Percentiles rank a stretch among this genome's conserved stretches.
phyloP scores from a whole-genome alignment of 2,329 filamentous ascomycete genomes.

The Monilinia aucupariae region DNA sequence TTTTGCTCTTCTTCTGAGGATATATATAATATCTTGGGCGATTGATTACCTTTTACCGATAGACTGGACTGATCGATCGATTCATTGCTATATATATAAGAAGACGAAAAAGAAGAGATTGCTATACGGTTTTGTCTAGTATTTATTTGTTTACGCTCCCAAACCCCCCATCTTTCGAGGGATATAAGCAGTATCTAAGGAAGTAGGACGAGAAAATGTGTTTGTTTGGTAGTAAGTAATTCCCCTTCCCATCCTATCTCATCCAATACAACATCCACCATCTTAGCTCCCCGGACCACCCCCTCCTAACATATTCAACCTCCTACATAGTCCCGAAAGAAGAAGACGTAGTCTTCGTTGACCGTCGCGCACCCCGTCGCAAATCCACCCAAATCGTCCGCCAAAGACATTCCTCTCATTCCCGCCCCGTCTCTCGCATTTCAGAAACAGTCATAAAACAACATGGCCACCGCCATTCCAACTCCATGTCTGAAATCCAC shows the following conservation, averaged over 20 bases:
- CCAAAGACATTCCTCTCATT: neutral
- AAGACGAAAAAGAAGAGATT: neutral
- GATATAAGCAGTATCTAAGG: neutral
- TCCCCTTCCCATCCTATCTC: neutral
- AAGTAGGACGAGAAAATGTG: neutral
- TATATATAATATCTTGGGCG: neutral
- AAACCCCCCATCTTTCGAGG: neutral
- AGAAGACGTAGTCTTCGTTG: conserved; percentile 15
- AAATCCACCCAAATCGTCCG: conserved; percentile 1
- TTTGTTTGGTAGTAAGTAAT: neutral
- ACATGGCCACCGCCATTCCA: conserved; percentile 1
- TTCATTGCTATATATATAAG: neutral
- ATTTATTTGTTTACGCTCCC: neutral
- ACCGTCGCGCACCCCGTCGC: conserved; percentile 4
- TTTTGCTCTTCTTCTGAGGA: neutral
- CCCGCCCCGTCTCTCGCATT: conserved; percentile 12
- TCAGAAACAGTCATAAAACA: conserved; percentile 14
- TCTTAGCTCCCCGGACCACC: no score
- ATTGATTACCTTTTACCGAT: no score
- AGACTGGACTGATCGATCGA: neutral
- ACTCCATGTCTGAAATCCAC: conserved; percentile 5
- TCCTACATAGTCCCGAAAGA: conserved; percentile 8
- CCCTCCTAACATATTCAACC: neutral
- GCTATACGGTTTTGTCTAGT: neutral
- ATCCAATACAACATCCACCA: no score